Conservation (phyloP, 2,329 filamentous ascomycete species). For the Teratosphaeria nubilosa region DNA sequence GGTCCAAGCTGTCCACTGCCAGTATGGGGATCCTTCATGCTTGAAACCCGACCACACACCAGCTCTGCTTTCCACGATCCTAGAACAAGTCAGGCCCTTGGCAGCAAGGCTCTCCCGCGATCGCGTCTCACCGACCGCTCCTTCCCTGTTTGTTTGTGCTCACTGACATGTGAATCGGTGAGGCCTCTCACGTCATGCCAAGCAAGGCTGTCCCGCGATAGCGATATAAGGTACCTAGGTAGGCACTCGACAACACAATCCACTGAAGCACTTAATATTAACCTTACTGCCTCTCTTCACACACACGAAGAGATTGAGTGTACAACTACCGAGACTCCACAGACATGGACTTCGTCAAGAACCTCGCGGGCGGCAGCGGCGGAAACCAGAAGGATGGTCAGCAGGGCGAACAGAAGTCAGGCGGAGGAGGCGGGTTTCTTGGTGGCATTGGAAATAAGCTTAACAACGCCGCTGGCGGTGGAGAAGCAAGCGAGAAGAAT, state of each 20-base stretch:
- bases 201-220: not conserved
- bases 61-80: not conserved
- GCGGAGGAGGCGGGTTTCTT: constrained; percentile 6
- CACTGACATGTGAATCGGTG: not conserved
- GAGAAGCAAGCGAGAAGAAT: constrained; percentile 65
- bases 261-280: not conserved
- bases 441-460: constrained; percentile 53
- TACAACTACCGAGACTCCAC: not conserved
- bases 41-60: not conserved
- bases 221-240: not conserved
- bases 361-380: constrained; percentile 31
- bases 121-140: not conserved
- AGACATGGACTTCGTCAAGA: constrained; percentile 41
- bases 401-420: constrained; percentile 24
- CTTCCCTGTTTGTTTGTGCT: not conserved
- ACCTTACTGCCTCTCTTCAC: not conserved
- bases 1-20: not conserved
- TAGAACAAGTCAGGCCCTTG: not conserved
- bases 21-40: not conserved
- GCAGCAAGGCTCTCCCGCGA: not conserved
- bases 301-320: not conserved
- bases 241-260: not conserved
- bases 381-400: constrained; percentile 22
- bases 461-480: constrained; percentile 62
- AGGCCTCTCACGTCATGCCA: not conserved